phyloP scores from a whole-genome alignment of 1,284 basidiomycete species.

The Ceratobasidium sp. region DNA sequence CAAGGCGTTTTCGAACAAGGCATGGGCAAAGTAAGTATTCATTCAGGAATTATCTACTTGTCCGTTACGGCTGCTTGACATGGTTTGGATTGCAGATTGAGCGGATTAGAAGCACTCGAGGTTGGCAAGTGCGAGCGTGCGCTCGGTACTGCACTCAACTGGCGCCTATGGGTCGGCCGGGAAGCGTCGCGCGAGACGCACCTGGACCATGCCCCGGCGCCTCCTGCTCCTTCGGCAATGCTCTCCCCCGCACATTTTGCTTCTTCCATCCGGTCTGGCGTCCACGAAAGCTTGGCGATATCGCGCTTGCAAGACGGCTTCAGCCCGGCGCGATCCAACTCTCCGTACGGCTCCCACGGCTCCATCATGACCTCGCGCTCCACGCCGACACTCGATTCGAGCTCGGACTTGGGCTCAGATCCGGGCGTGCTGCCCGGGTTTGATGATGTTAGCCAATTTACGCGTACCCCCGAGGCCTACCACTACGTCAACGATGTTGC shows the following conservation, averaged over 20 bases:
- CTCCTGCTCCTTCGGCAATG: not conserved
- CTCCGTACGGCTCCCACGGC: not conserved
- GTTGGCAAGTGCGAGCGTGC: slow-evolving; percentile 83
- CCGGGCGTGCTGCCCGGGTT: slow-evolving; percentile 8
- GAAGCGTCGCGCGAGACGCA: slow-evolving; percentile 4
- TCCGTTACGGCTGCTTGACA: not conserved
- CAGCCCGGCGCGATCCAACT: not conserved
- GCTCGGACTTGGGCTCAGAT: slow-evolving; percentile 13
- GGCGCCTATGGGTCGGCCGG: slow-evolving; percentile 82
- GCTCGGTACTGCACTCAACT: slow-evolving; percentile 79
- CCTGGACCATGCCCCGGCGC: not conserved
- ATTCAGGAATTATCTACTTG: not conserved
- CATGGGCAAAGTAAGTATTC: slow-evolving; percentile 76
- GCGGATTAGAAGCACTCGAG: slow-evolving; percentile 78
- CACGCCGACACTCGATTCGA: slow-evolving; percentile 1
- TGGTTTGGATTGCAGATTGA: slow-evolving; percentile 56
- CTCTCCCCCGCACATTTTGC: not conserved
- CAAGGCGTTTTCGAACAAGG: slow-evolving; percentile 89
- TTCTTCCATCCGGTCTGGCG: not conserved
- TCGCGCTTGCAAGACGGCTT: not conserved
- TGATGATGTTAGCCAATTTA: not conserved
- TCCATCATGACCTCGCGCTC: not conserved
- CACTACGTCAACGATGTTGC: not conserved
- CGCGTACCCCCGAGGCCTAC: not conserved
- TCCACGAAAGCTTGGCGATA: not conserved